Evolutionary conservation across 148 eudicot species (phyloP), one percentile per base, ranked within the genome.

Genomic region (Diospyros kaki): DNA sequence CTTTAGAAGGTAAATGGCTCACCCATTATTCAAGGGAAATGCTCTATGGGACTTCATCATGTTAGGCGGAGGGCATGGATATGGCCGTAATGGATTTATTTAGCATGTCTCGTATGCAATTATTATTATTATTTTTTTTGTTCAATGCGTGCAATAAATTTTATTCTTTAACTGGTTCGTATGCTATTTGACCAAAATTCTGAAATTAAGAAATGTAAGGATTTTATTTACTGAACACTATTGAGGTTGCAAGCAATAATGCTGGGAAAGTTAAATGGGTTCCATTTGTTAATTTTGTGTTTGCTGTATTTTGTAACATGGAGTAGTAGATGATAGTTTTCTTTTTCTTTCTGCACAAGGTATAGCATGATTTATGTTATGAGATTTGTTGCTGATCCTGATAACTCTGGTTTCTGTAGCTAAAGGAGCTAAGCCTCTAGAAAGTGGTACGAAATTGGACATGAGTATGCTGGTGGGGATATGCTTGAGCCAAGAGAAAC

Each of bases 401-500:
- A 45, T 70, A 8, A 51, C 39, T 69, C 55, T 63, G 69, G 44
- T 73, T 60, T 80, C 58, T 46, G 51, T 81, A 74, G 79, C 64
- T 82, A 53, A 46, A 75, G 83, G 67, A 71, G 80, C 69, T 79
- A 71, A 64, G 79, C 43, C 28, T 15, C 73, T 72, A 69, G 66
- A 53, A 73, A 82, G 59, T 48, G 40, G 74, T 81, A 40, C 76
- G 70, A 59, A 73, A 54, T 81, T 88, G 91, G 98, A 76, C 86
- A 91, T 94, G 98, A 91, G 86, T 92, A 51, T 84, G 87, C 81
- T 82, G 86, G 88, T 81, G 85, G 78, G 93, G 93, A 87, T 88
- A 94, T 94, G 98, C 97, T 94, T 74, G 84, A 88, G 89, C 95
- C 95, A 87, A 91, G 93, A 86, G 91, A 87, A 89, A 81, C 90